A percentile compares a stretch with the other conserved stretches of the same genome.
phyloP scores from a whole-genome alignment of 1,139 yeast genomes.

The Meyerozyma carpophila region DNA sequence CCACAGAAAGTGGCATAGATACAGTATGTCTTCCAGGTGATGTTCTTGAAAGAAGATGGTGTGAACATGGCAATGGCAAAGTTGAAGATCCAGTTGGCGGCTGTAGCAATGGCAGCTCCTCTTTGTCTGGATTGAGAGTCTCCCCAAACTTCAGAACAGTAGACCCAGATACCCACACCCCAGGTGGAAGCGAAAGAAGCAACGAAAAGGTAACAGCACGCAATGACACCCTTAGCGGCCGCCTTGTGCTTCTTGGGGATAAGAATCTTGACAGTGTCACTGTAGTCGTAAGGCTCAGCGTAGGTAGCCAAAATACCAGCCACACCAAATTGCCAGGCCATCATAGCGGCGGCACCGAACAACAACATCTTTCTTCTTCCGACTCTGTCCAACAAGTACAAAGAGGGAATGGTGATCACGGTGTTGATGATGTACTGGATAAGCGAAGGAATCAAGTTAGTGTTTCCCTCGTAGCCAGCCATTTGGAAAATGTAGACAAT shows the following conservation, averaged over 20 bases:
- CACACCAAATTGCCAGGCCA: constrained; percentile 39
- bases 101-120: constrained; percentile 11
- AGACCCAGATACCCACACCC: constrained; percentile 14
- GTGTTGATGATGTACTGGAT: constrained; percentile 48
- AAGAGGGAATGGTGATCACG: constrained; percentile 37
- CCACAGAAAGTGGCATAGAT: constrained; percentile 46
- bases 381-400: constrained; percentile 24
- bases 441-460: constrained; percentile 42
- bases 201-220: constrained; percentile 12
- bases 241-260: constrained; percentile 7
- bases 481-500: constrained; percentile 55
- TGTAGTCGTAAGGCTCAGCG: constrained; percentile 5
- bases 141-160: constrained; percentile 14
- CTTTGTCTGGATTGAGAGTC: constrained; percentile 12
- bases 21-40: constrained; percentile 44
- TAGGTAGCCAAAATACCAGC: constrained; percentile 34
- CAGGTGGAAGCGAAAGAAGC: constrained; percentile 11
- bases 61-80: constrained; percentile 15
- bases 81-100: constrained; percentile 14
- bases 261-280: constrained; percentile 9
- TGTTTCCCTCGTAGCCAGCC: constrained; percentile 45
- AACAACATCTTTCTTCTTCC: constrained; percentile 35
- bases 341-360: constrained; percentile 30
- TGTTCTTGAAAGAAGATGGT: constrained; percentile 32
- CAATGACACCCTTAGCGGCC: constrained; percentile 13